phyloP scores from a whole-genome alignment of 805 yeast genomes.

The Candida ulmi region DNA sequence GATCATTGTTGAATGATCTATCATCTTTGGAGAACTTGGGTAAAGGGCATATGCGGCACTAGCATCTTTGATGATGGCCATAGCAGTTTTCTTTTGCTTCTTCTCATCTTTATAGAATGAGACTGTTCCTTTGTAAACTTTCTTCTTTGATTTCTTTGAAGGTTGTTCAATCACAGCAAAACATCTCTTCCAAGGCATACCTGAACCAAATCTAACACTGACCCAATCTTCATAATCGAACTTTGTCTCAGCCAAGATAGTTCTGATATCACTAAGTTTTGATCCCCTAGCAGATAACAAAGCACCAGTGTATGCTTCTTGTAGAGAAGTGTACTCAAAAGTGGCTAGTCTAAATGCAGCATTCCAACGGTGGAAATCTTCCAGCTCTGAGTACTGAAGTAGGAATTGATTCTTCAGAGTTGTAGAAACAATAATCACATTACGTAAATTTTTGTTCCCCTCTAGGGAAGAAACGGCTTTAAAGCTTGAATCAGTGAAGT shows the following conservation, averaged over 20 bases:
- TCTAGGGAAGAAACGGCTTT: conserved; percentile 67
- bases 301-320: conserved; percentile 97
- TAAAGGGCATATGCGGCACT: conserved; percentile 82
- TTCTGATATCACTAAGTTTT: conserved; percentile 76
- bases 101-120: conserved; percentile 80
- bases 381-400: conserved; percentile 66
- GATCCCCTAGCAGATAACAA: conserved; percentile 88
- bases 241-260: conserved; percentile 79
- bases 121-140: conserved; percentile 28
- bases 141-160: conserved; percentile 36
- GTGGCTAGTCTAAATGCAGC: conserved; percentile 75
- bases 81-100: conserved; percentile 60
- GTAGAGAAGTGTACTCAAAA: conserved; percentile 77
- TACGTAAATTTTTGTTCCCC: conserved; percentile 55
- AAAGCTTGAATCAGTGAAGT: conserved; percentile 85
- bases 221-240: conserved; percentile 92
- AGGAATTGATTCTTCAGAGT: conserved; percentile 86
- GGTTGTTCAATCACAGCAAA: conserved; percentile 84
- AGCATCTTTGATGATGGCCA: conserved; percentile 75
- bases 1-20: conserved; percentile 83
- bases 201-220: conserved; percentile 89
- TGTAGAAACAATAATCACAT: conserved; percentile 82
- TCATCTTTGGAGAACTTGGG: conserved; percentile 76
- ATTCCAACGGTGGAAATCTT: conserved; percentile 69
- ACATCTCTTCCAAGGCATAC: conserved; percentile 97